Percentiles rank a stretch among this genome's conserved stretches.
phyloP scores from a whole-genome alignment of 768 basidiomycete species.

The Gymnopilus dilepis region DNA sequence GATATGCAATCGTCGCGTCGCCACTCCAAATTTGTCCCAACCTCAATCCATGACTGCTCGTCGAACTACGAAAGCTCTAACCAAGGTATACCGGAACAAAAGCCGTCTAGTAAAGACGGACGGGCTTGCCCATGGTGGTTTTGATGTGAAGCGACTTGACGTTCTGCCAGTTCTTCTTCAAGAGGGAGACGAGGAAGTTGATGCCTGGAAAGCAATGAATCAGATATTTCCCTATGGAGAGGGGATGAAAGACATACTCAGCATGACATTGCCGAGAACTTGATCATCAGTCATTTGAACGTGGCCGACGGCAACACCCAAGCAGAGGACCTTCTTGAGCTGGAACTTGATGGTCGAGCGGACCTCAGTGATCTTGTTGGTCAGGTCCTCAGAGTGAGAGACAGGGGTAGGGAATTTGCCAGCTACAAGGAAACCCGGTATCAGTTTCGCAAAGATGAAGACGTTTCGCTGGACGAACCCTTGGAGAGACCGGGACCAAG shows the following conservation, averaged over 20 bases:
- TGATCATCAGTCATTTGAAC: slow-evolving; percentile 98
- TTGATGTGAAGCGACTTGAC: slow-evolving; percentile 99
- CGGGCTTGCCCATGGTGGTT: slow-evolving; percentile 98
- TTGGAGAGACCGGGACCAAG: slow-evolving; percentile 99
- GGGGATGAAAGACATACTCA: slow-evolving; percentile 59
- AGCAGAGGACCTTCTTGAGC: slow-evolving; percentile 98
- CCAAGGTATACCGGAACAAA: not conserved
- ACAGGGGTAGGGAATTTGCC: slow-evolving; percentile 99
- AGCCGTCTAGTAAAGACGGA: slow-evolving; percentile 82
- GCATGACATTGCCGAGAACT: slow-evolving; percentile 96
- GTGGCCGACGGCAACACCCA: slow-evolving; percentile 99
- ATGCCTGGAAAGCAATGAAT: slow-evolving; percentile 66
- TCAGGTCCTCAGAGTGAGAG: slow-evolving; percentile 88
- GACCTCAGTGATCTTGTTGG: slow-evolving; percentile 91
- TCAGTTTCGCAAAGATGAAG: not conserved
- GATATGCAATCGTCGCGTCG: slow-evolving; percentile 22
- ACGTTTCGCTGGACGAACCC: slow-evolving; percentile 52
- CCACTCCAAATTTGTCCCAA: not conserved
- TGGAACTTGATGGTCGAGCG: slow-evolving; percentile 99
- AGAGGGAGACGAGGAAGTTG: slow-evolving; percentile 98
- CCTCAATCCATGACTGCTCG: not conserved
- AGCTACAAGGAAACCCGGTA: slow-evolving; percentile 49
- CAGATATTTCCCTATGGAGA: not conserved
- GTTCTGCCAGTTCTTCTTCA: slow-evolving; percentile 99
- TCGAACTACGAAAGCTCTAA: not conserved